Evolutionary conservation across 352 stramenopile species (phyloP), one percentile per base, ranked within the genome.

Genomic region (Albugo laibachii): DNA sequence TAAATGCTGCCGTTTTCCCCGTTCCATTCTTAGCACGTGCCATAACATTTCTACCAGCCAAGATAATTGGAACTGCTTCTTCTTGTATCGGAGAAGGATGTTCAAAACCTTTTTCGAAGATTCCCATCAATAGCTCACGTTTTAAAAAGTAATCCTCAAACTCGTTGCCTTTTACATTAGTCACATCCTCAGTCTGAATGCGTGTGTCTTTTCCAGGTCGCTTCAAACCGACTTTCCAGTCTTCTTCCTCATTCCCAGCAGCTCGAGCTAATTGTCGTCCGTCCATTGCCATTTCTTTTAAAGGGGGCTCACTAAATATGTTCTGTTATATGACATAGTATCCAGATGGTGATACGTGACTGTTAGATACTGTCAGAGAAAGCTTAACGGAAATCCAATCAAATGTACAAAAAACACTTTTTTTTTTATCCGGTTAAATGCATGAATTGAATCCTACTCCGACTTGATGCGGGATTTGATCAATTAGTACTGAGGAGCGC

Each of bases 91-190:
- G 78, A 27, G 88, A 97, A 31, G 95, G 96, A 35, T 94, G 93
- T 59, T 99, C 95, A 62, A 98, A 99, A 18, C 95, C 95, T 61
- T 98, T 99, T 59, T 99, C 95, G 54, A 98, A 99, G 63, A 99
- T 99, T 47, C 94, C 95, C 93, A 98, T 99, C 19, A 99, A 67
- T 45, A 99, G 73, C 55, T 98, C 94, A 45, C 92, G 77, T 70
- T 99, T 99, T 48, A 99, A 76, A 57, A 98, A 98, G 63, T 98
- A 99, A 63, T 99, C 95, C 79, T 99, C 94, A 69, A 99, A 99
- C 44, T 99, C 95, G 58, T 98, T 95, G 58, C 95, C 94, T 61
- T 98, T 98, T 43, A 97, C 97, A 60, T 97, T 94, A 43, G 94
- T 99, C 54, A 99, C 94, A 70, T 98, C 95, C 66, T 92, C 82